Base-by-base conservation (phyloP, 2,329 filamentous ascomycete species). In the Sporothrix luriei region DNA sequence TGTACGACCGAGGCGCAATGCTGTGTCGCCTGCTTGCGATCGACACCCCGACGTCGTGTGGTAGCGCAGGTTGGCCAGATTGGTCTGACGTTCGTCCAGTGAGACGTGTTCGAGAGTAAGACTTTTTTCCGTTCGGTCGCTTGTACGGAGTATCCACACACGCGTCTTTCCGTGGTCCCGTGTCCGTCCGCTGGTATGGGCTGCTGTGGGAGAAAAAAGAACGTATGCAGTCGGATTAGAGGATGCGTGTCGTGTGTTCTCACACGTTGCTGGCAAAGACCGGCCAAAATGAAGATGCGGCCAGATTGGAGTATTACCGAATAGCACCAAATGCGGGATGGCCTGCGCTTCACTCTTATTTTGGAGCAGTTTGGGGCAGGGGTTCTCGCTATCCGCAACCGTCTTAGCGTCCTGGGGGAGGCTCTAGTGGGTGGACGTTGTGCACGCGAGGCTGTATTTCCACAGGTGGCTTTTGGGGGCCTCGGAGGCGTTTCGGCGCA, bases 281-380 rank as follows among this genome's bases (percentile, higher is more conserved):
- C 16, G 2, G 51, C 14, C 9, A 61, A 61, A 29, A 29, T 10
- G 14, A 9, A 54, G 59, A 66, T 65, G 33, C 66, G 51, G 46
- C 46, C 46, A 70, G 59, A 62, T 59, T 62, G 33, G 33, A 33
- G 33, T 6, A 33, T 6, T 33, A 7, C 16, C 40, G 43, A 68
- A 68, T 70, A 62, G 55, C 54, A 70, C 64, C 64, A 64, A 67
- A 68, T 55, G 69, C 65, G 64, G 68, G 19, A 69, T 46, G 62
- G 62, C 61, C 16, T 59, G 38, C 19, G 38, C 40, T 38, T 1
- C 21, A 11, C 26, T 38, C 24, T 14, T 49, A 3, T 7, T 46
- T 24, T 19, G 49, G 66, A 33, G 38, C 49, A 52, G 21, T 46
- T 24, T 19, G 49, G 66, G 24, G 38, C 49, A 52, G 21, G 51